These are phyloP conservation scores for Tulasnella sp. DNA, from an alignment of 768 basidiomycete species.

Conservation along the genomic window DNA sequence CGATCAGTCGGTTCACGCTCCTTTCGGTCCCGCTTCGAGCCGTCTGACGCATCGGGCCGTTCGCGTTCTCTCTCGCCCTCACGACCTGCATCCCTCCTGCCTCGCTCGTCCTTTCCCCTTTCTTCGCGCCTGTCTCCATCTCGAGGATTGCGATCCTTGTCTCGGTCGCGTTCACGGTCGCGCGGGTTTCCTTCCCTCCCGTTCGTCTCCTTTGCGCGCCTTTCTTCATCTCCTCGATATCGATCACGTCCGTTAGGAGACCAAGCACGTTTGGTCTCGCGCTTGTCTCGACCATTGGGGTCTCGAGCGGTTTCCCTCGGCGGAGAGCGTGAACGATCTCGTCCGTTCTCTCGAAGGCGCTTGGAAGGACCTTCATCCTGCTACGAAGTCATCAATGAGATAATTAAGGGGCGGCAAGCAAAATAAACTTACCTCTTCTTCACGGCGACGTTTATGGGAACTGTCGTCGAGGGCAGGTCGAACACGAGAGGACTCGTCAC, in stretches of 20 bases:
- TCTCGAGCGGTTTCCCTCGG: neutral
- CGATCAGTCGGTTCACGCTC: neutral
- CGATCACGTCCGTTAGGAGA: constrained; percentile 11
- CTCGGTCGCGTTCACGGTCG: too few species aligned
- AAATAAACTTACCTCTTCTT: constrained; percentile 9
- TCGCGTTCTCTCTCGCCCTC: constrained; percentile 5
- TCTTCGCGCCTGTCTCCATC: neutral
- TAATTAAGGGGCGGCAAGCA: neutral
- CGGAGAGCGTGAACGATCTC: neutral
- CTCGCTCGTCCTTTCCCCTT: neutral
- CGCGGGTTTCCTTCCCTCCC: neutral
- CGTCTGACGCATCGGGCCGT: neutral
- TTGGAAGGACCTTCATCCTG: constrained; percentile 12
- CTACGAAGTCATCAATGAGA: neutral
- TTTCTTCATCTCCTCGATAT: constrained; percentile 5
- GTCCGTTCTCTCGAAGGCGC: neutral
- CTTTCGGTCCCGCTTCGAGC: constrained; percentile 2
- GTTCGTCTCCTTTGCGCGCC: neutral
- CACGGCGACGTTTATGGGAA: constrained; percentile 16
- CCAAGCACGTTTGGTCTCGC: neutral
- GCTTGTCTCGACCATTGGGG: neutral
- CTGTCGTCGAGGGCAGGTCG: neutral
- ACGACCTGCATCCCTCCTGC: neutral
- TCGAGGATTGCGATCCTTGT: too few species aligned
- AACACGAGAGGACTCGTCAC: neutral